These are phyloP conservation scores for Lojkania enalia DNA, from an alignment of 2,329 filamentous ascomycete genomes.

Conservation along the genomic window DNA sequence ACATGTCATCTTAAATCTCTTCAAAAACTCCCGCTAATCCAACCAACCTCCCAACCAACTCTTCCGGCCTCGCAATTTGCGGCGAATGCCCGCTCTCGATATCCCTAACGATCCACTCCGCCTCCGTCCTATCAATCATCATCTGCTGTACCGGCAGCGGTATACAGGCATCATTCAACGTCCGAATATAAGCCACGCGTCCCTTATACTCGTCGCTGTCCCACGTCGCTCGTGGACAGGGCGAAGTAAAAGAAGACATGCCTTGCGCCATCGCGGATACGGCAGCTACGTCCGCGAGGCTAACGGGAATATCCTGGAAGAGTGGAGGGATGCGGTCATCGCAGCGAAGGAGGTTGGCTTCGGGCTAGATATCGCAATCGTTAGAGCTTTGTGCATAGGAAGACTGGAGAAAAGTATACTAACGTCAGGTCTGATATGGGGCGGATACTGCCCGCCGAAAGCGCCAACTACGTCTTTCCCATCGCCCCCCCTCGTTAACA, in stretches of 20 bases:
- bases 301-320: constrained; percentile 18
- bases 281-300: constrained; percentile 13
- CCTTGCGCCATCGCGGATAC: constrained; percentile 23
- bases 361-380: constrained; percentile 2
- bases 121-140: constrained; percentile 28
- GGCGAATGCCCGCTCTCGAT: constrained; percentile 42
- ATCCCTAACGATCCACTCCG: constrained; percentile 31
- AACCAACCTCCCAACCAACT: constrained; percentile 27
- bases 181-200: constrained; percentile 20
- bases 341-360: constrained; percentile 23
- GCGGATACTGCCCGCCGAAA: constrained; percentile 22
- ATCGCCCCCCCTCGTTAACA: constrained; percentile 19
- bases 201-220: constrained; percentile 19
- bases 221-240: constrained; percentile 18
- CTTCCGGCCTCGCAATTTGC: constrained; percentile 43
- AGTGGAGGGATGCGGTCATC: constrained; percentile 22
- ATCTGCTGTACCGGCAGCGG: constrained; percentile 32
- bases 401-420: constrained; percentile 4
- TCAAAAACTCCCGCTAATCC: constrained; percentile 18
- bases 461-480: constrained; percentile 16
- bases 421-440: constrained; percentile 23
- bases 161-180: constrained; percentile 30
- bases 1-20: neutral
- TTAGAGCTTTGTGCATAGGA: neutral
- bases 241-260: constrained; percentile 21